Conservation (phyloP, 495 filamentous ascomycete species). For the Penicillium antarcticum region DNA sequence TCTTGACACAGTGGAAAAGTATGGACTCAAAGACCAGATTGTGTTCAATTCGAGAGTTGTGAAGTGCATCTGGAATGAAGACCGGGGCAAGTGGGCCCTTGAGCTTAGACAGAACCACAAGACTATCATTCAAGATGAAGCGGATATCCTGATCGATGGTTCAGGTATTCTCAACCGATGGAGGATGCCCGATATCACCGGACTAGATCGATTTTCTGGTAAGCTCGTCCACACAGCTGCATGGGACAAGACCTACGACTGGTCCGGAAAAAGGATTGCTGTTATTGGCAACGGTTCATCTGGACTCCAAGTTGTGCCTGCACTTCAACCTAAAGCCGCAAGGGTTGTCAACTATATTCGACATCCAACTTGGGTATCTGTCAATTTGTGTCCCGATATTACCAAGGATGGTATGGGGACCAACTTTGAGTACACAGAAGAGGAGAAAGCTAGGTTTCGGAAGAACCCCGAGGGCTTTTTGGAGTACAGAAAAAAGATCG, state of each 20-base stretch:
- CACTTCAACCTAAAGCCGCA: constrained; percentile 46
- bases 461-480: constrained; percentile 6
- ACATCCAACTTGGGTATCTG: constrained; percentile 13
- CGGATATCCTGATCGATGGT: too few species aligned
- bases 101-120: too few species aligned
- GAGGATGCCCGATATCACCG: too few species aligned
- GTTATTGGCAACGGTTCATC: constrained; percentile 48
- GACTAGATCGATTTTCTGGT: too few species aligned
- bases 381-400: background rate
- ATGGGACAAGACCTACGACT: too few species aligned
- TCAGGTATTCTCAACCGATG: too few species aligned
- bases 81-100: constrained; percentile 23
- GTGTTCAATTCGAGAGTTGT: constrained; percentile 43
- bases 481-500: constrained; percentile 10
- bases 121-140: too few species aligned
- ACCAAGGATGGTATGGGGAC: constrained; percentile 17
- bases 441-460: constrained; percentile 21
- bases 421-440: constrained; percentile 38
- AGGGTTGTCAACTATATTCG: constrained; percentile 29
- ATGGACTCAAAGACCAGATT: constrained; percentile 48
- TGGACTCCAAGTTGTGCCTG: constrained; percentile 52
- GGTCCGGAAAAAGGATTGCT: constrained; percentile 41
- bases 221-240: too few species aligned
- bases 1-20: constrained; percentile 47
- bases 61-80: constrained; percentile 46